These are phyloP conservation scores for Phytophthora pistaciae DNA, from an alignment of 352 stramenopile genomes.

Conservation along the genomic window DNA sequence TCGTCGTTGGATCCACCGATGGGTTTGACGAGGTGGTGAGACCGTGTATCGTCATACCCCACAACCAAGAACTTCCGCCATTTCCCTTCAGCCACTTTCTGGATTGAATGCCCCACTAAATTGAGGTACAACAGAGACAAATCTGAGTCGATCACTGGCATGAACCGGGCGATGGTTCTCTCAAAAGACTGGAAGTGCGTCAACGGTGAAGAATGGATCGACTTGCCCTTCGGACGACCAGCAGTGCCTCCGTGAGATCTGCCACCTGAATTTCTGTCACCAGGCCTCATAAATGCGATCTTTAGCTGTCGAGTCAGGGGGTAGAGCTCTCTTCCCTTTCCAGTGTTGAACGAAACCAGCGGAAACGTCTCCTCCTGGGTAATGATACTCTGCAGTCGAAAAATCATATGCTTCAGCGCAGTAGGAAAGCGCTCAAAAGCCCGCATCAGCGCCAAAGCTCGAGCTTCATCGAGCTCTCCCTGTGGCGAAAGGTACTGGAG, in stretches of 20 bases:
- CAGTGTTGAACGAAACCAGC: conserved; percentile 65
- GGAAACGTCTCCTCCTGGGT: conserved; percentile 80
- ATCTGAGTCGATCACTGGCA: conserved; percentile 61
- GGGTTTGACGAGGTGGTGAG: conserved; percentile 68
- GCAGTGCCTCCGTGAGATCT: conserved; percentile 4
- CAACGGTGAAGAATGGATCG: conserved; percentile 78
- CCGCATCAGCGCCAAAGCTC: conserved; percentile 45
- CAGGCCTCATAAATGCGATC: conserved; percentile 50
- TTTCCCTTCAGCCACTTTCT: conserved; percentile 84
- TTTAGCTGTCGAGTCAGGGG: conserved; percentile 78
- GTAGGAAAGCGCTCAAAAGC: conserved; percentile 59
- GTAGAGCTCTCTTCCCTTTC: conserved; percentile 81
- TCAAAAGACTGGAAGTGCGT: conserved; percentile 92
- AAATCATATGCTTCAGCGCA: conserved; percentile 66
- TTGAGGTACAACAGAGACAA: conserved; percentile 69
- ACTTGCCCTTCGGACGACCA: conserved; percentile 33
- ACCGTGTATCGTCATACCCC: conserved; percentile 68
- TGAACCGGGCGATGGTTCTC: conserved; percentile 71
- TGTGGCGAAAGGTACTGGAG: conserved; percentile 59
- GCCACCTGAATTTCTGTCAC: conserved; percentile 27
- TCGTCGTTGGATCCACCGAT: conserved; percentile 52
- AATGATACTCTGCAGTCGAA: conserved; percentile 74
- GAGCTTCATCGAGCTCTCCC: conserved; percentile 40
- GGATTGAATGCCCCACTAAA: conserved; percentile 74
- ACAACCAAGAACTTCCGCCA: conserved; percentile 81